Evolutionary conservation across 306 rosid genomes (phyloP).

Genomic region (Rosa chinensis): DNA sequence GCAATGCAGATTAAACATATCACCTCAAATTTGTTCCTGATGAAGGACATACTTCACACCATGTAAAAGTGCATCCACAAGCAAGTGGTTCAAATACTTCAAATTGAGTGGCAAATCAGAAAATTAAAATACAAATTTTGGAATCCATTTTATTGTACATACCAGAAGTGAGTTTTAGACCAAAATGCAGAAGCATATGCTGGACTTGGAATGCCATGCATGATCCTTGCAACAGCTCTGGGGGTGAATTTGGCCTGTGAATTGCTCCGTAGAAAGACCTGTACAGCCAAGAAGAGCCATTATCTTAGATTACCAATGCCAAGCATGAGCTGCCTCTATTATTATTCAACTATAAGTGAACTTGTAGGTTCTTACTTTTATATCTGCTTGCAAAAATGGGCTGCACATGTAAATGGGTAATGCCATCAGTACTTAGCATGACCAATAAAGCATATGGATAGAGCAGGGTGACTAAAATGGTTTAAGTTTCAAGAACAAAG

Average conservation of each 20-base stretch:
- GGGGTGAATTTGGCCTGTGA: conserved; percentile 84
- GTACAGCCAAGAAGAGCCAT: conserved; percentile 32
- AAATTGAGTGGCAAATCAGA: neutral
- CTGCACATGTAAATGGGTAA: conserved; percentile 59
- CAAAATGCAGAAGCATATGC: conserved; percentile 78
- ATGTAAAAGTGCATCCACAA: neutral
- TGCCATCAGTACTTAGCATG: conserved; percentile 34
- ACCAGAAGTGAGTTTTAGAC: conserved; percentile 96
- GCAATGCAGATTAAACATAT: conserved; percentile 38
- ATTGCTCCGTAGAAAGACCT: conserved; percentile 88
- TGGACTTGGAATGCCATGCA: conserved; percentile 97
- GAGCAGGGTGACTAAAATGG: neutral
- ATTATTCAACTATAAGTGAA: conserved; percentile 23
- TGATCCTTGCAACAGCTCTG: conserved; percentile 88
- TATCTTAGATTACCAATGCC: conserved; percentile 19
- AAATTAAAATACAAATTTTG: neutral
- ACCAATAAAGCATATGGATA: neutral
- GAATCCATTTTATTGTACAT: conserved; percentile 8
- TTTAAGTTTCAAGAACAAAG: conserved; percentile 4
- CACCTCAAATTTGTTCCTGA: conserved; percentile 6
- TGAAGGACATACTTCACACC: neutral
- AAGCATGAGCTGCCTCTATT: conserved; percentile 19
- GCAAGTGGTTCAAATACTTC: neutral
- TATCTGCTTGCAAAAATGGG: conserved; percentile 85
- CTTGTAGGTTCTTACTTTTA: conserved; percentile 57